These are phyloP conservation scores for Raphanus hybrid DNA, from an alignment of 441 rosid species.

Conservation along the genomic window DNA sequence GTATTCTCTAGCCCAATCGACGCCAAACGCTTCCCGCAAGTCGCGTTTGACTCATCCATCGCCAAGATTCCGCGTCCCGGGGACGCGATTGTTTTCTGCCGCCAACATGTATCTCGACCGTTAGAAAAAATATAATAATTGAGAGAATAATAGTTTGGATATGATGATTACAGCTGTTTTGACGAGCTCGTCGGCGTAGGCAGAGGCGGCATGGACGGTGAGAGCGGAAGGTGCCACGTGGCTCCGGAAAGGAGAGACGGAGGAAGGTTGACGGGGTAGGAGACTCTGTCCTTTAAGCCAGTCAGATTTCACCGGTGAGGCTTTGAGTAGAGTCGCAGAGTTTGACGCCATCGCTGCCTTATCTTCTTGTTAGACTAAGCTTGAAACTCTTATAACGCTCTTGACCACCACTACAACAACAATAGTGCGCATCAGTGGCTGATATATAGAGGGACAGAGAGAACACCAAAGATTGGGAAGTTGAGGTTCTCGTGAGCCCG, in stretches of 20 bases:
- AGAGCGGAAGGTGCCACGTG: background rate
- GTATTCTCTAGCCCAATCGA: background rate
- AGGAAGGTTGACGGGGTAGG: background rate
- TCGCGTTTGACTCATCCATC: conserved; percentile 4
- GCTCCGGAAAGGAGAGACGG: background rate
- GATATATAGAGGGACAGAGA: background rate
- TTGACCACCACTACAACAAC: background rate
- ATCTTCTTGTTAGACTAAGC: background rate
- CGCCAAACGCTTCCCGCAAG: background rate
- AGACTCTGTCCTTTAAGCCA: background rate
- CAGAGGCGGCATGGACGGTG: conserved; percentile 4
- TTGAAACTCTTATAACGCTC: background rate
- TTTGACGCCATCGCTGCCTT: background rate
- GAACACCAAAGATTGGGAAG: background rate
- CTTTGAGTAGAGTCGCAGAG: background rate
- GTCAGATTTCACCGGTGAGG: background rate
- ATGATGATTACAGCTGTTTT: background rate
- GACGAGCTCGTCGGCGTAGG: conserved; percentile 5
- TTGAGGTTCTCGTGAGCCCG: background rate
- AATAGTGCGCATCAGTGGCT: background rate
- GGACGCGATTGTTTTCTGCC: background rate
- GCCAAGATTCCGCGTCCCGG: background rate
- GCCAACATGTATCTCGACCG: background rate
- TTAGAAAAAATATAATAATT: background rate
- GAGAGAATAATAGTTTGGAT: background rate